phyloP scores from a whole-genome alignment of 495 filamentous ascomycete genomes.

The Schizothecium vesticola region DNA sequence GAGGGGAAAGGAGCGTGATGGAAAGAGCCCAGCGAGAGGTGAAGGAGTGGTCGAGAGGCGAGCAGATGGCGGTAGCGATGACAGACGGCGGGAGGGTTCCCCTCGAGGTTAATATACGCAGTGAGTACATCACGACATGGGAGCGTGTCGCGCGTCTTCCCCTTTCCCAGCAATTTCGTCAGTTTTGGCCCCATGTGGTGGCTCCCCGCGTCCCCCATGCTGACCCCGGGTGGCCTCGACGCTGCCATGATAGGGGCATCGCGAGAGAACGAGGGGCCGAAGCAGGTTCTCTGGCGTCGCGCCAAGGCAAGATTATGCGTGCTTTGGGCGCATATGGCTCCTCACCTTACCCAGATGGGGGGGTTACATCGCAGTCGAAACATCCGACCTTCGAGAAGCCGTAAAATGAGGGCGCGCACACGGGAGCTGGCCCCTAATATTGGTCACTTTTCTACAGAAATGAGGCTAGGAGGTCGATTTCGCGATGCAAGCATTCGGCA shows the following conservation, averaged over 20 bases:
- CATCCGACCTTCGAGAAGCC: not conserved
- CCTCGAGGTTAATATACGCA: not conserved
- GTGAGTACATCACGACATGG: not conserved
- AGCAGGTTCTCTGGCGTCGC: not conserved
- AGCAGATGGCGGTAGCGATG: not conserved
- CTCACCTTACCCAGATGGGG: not conserved
- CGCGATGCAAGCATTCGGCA: not conserved
- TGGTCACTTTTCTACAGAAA: not conserved
- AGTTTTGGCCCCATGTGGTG: conserved; percentile 1
- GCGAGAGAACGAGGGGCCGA: not conserved
- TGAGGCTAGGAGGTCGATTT: not conserved
- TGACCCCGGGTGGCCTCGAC: not conserved
- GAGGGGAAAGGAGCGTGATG: not conserved
- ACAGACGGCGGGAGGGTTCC: not conserved
- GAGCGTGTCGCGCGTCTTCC: not conserved
- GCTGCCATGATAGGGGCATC: not conserved
- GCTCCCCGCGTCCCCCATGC: not conserved
- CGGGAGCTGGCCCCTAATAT: not conserved
- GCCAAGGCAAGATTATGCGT: not conserved
- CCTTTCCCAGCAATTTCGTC: not conserved
- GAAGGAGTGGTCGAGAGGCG: not conserved
- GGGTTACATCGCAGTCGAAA: not conserved
- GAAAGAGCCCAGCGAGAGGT: not conserved
- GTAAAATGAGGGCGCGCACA: not conserved
- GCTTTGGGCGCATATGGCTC: not conserved